Base-by-base conservation (phyloP, 805 yeast species). In the Ascoidea tarda region DNA sequence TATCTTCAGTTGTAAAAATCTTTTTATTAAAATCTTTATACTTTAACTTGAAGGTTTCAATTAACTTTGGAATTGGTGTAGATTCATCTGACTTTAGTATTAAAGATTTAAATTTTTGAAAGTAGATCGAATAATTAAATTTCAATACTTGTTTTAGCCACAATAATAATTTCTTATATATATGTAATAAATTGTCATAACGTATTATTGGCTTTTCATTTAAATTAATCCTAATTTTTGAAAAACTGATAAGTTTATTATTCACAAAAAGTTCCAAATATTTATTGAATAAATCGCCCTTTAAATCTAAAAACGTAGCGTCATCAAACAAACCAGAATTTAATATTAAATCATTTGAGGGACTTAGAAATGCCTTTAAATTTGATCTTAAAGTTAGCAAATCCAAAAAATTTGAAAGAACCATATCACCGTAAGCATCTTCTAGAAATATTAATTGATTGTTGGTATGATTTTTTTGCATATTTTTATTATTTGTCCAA, bases 321-420 rank as follows among this genome's bases (percentile, higher is more conserved):
- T 8, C 8, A 10, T 38, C 44, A 38, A 38, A 38, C 8, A 38
- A 10, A 38, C 14, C 2, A 38, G 14, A 8, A 10, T 14, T 14
- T 38, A 10, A 10, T 2, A 38, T 38, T 38, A 38, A 14, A 38
- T 38, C 44, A 38, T 38, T 38, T 38, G 8, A 10, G 8, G 8
- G 14, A 38, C 44, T 38, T 38, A 10, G 8, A 38, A 38, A 38
- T 38, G 8, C 44, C 8, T 8, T 10, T 8, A 38, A 10, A 8
- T 14, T 14, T 10, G 2, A 8, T 5, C 48, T 51, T 28, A 50
- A 45, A 5, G 16, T 48, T n/a, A 38, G 16, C n/a, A 52, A 51
- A 8, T 46, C 50, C 2, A 61, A 56, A 46, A 54, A 55, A n/a
- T 56, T 51, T 10, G 47, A 14, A n/a, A 33, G 44, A 4, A 38